phyloP scores from a whole-genome alignment of 2,329 filamentous ascomycete species.

The Botryotinia convoluta region DNA sequence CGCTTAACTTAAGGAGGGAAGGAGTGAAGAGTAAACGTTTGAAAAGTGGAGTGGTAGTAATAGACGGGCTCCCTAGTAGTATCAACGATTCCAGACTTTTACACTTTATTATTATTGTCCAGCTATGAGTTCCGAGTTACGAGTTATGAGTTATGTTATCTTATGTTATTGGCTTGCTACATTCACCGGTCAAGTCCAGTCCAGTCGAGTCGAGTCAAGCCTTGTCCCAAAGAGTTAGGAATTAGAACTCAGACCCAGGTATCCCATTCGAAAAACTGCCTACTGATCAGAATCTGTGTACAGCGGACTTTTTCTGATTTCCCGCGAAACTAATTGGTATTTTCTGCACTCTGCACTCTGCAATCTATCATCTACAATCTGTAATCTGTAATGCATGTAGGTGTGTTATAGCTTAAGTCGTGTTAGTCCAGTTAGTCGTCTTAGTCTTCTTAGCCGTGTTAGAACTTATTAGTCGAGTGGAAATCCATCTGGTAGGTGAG shows the following conservation, averaged over 20 bases:
- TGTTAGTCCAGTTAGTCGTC: neutral
- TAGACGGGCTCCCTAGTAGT: neutral
- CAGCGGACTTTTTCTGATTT: neutral
- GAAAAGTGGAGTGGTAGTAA: slow-evolving; percentile 5
- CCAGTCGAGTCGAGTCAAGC: neutral
- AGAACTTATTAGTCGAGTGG: neutral
- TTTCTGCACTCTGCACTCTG: neutral
- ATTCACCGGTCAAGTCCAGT: neutral
- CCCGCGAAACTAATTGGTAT: neutral
- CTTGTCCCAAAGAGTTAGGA: neutral
- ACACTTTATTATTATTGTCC: neutral
- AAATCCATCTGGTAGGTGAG: neutral
- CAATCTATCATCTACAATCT: neutral
- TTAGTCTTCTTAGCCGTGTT: neutral
- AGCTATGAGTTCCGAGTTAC: neutral
- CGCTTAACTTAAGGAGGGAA: slow-evolving; percentile 15
- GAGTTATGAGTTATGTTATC: neutral
- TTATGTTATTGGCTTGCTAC: neutral
- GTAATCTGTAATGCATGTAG: slow-evolving; percentile 13
- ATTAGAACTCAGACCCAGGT: neutral
- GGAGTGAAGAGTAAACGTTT: neutral
- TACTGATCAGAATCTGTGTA: neutral
- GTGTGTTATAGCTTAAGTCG: neutral
- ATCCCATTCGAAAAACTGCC: neutral
- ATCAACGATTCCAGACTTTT: slow-evolving; percentile 1